Base-by-base conservation (phyloP, 1,284 basidiomycete species). In the Apiotrichum siamense region DNA sequence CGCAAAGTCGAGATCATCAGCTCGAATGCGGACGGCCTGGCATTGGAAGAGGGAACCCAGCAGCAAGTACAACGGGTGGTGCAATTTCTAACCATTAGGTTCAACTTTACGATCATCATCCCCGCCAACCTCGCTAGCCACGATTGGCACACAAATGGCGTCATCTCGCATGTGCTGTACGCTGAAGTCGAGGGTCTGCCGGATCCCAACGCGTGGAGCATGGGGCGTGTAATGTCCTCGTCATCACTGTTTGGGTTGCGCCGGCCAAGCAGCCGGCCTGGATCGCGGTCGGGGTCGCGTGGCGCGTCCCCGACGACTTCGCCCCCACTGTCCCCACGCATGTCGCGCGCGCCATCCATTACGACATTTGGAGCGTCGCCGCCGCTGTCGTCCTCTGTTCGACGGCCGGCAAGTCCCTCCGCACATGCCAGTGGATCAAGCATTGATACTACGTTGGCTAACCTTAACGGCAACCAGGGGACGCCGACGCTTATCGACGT, bases 121-220 rank as follows among this genome's bases (percentile, higher is more conserved):
- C 63, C 63, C 0, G 46, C 60, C 36, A 59, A 60, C 44, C 59
- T 62, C 18, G 58, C 62, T 2, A 50, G 53, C 21, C 61, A 63
- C 48, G 63, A 65, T 47, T 62, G 60, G 54, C 63, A 63, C 47
- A 36, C 52, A n/a, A 65, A 63, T 35, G 61, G 60, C 9, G 55
- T 51, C 20, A 58, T 62, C 31, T 37, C 48, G 21, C 58, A 61
- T 45, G 43, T 55, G 25, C 50, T 65, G 10, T 63, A 59, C 32
- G 63, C 59, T 39, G 61, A 61, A 47, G 44, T 65, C 3, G 63
- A 61, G 41, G 63, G 63, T 3, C 18, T 60, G 20, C 50, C 54
- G 5, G 50, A 50, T 11, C 18, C 32, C 6, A 18, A 32, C 11
- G 35, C 26, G 7, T 31, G 36, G 48, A 31, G 29, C 3, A 2